These are phyloP conservation scores for Colletotrichum sp. DNA, from an alignment of 2,329 filamentous ascomycete species.

Conservation along the genomic window DNA sequence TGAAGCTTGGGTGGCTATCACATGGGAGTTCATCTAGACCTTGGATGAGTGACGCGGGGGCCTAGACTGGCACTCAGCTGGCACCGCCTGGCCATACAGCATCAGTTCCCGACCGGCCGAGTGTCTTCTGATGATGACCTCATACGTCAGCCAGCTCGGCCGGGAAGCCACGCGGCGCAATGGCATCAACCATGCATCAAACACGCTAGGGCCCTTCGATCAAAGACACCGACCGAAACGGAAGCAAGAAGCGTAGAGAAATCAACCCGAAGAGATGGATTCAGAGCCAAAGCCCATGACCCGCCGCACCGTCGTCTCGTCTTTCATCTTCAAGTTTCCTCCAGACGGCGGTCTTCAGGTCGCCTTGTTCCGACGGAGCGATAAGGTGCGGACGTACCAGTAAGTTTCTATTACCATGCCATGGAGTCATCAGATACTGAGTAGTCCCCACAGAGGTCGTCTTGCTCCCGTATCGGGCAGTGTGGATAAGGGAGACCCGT, in stretches of 20 bases:
- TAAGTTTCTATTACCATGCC: constrained; percentile 35
- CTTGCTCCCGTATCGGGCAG: constrained; percentile 68
- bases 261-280: not conserved
- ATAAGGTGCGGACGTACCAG: constrained; percentile 64
- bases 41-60: not conserved
- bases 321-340: constrained; percentile 55
- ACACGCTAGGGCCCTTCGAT: not conserved
- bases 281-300: not conserved
- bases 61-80: not conserved
- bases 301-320: constrained; percentile 48
- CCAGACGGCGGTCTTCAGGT: constrained; percentile 48
- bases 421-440: not conserved
- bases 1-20: not conserved
- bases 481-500: constrained; percentile 58
- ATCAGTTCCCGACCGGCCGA: not conserved
- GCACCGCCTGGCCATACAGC: not conserved
- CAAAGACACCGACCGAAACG: not conserved
- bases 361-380: constrained; percentile 67
- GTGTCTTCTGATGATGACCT: not conserved
- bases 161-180: not conserved
- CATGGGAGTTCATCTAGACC: not conserved
- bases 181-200: not conserved
- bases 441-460: constrained; percentile 45
- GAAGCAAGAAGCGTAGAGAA: not conserved
- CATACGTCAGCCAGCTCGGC: not conserved